phyloP scores from a whole-genome alignment of 1,139 yeast species.

The Candida mesenterica region DNA sequence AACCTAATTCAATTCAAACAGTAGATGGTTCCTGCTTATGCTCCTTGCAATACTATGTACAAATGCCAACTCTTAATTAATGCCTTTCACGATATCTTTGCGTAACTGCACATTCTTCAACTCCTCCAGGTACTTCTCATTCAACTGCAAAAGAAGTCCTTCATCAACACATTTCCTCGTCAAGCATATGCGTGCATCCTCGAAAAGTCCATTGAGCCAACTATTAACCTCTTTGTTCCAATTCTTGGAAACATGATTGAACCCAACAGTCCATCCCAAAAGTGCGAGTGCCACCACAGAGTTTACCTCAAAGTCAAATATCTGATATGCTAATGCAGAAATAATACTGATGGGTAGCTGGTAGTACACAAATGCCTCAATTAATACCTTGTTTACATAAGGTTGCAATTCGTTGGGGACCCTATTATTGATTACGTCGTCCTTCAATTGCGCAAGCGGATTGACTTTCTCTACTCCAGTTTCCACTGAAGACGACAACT shows the following conservation, averaged over 20 bases:
- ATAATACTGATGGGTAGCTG: constrained; percentile 41
- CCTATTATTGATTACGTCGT: constrained; percentile 26
- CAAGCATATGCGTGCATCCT: constrained; percentile 35
- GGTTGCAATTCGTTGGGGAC: constrained; percentile 40
- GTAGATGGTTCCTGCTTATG: too few relatives aligned
- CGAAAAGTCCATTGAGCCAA: constrained; percentile 35
- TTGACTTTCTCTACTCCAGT: constrained; percentile 16
- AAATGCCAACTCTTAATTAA: too few relatives aligned
- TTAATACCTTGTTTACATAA: constrained; percentile 30
- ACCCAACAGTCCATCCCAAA: constrained; percentile 46
- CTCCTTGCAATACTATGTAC: too few relatives aligned
- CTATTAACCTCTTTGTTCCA: constrained; percentile 32
- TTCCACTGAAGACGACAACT: constrained; percentile 6
- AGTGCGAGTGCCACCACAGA: constrained; percentile 34
- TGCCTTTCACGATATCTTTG: constrained; percentile 17
- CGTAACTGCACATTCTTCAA: constrained; percentile 14
- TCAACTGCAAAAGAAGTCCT: constrained; percentile 32
- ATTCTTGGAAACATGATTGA: constrained; percentile 39
- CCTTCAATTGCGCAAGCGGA: constrained; percentile 35
- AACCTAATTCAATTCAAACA: too few relatives aligned
- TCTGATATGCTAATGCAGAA: constrained; percentile 31
- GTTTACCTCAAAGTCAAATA: constrained; percentile 35
- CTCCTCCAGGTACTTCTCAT: constrained; percentile 23
- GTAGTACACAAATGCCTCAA: constrained; percentile 33
- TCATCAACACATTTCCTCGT: constrained; percentile 40